Conservation (phyloP, 164 flowering plant species). For the Stephania cephalantha region DNA sequence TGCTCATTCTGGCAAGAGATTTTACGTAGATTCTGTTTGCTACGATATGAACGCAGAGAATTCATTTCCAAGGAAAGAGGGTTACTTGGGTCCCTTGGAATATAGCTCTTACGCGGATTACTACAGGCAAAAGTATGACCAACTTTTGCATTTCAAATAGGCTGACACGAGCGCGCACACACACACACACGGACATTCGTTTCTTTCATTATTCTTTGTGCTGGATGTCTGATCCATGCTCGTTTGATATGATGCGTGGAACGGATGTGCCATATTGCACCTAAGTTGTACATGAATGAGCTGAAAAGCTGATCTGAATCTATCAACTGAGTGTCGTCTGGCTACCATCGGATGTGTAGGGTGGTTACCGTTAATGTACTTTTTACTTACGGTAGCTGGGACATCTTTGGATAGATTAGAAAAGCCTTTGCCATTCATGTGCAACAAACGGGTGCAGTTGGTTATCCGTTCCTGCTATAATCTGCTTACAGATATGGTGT, state of each 20-base stretch:
- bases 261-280: constrained; percentile 36
- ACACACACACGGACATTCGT: too few species aligned
- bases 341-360: constrained; percentile 24
- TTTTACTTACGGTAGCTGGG: constrained; percentile 22
- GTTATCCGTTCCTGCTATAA: constrained; percentile 32
- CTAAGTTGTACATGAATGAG: constrained; percentile 38
- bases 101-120: constrained; percentile 96
- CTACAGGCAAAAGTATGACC: constrained; percentile 81
- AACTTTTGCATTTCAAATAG: neutral
- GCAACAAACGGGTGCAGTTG: constrained; percentile 44
- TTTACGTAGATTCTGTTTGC: constrained; percentile 88
- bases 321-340: constrained; percentile 20
- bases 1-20: constrained; percentile 98
- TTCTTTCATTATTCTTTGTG: neutral
- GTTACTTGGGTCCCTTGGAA: constrained; percentile 95
- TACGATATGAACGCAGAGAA: constrained; percentile 89
- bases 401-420: constrained; percentile 28
- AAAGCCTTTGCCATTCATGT: constrained; percentile 37
- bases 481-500: constrained; percentile 73
- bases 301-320: constrained; percentile 23
- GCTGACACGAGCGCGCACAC: neutral
- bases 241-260: constrained; percentile 22
- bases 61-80: constrained; percentile 98
- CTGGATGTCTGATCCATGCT: constrained; percentile 12
- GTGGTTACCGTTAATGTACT: constrained; percentile 6